Base-by-base conservation (phyloP, 1,284 basidiomycete species). In the Naganishia sp. region DNA sequence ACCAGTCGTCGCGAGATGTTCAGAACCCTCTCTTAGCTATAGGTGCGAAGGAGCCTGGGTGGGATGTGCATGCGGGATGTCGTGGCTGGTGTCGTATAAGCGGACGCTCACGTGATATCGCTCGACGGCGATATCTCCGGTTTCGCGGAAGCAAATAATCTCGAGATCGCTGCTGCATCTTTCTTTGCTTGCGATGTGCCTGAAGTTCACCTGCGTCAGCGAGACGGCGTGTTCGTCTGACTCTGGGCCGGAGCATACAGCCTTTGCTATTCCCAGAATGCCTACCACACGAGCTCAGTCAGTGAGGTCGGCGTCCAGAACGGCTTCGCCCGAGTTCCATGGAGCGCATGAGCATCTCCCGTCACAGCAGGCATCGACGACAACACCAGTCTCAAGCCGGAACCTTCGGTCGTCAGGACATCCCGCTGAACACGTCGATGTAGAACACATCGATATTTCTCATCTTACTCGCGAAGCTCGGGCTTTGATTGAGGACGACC, bases 211-310 rank as follows among this genome's bases (percentile, higher is more conserved):
- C 10, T 18, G 21, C 32, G 15, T n/a, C 15, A 50, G 56, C 11
- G 18, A 41, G 23, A 28, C 28, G 28, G 28, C 28, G 28, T 28
- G 28, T 28, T 28, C 28, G 3, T 28, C 28, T 28, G 28, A 28
- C 28, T 5, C 28, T 28, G 3, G 13, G 32, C 13, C 9, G 6
- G 2, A 17, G 6, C 18, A 21, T 35, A 15, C 7, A 25, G 32
- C 7, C 6, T 13, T 23, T 15, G 18, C 18, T 9, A 25, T 25
- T 46, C 28, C 9, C 28, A 28, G 6, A 43, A 41, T 23, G n/a
- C 56, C 58, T 2, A 61, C 58, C 10, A 60, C 57, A 5, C n/a
- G 58, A 61, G 58, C 58, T 43, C 58, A 61, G 28, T 61, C 58
- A 15, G 58, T 61, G 35, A 23, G 58, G 32, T 61, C 58, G 21